Conservation (phyloP, 495 filamentous ascomycete genomes). For the Terfezia boudieri region DNA sequence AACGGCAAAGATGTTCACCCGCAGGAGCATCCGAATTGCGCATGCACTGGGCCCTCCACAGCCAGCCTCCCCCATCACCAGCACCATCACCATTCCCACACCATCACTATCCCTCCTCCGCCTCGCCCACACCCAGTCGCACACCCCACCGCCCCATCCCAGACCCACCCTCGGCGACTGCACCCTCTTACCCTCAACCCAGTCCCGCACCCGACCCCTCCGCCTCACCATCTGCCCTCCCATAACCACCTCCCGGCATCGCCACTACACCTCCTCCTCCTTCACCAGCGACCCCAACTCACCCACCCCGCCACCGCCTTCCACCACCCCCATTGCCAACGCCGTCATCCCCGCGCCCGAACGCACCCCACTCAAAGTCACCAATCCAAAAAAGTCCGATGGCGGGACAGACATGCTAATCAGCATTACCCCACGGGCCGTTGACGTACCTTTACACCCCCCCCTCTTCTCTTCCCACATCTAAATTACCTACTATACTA, state of each 20-base stretch:
- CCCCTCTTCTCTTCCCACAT: background rate
- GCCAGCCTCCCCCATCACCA: background rate
- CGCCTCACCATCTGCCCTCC: background rate
- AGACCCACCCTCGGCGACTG: background rate
- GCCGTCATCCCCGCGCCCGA: background rate
- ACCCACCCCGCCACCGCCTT: background rate
- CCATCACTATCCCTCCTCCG: background rate
- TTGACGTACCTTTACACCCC: slow-evolving; percentile 34
- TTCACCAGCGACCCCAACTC: background rate
- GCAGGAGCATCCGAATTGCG: too few species aligned
- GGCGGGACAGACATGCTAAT: slow-evolving; percentile 64
- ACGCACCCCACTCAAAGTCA: slow-evolving; percentile 15
- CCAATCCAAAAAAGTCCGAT: slow-evolving; percentile 48
- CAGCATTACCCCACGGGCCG: slow-evolving; percentile 58
- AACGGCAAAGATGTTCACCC: background rate
- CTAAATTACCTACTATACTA: background rate
- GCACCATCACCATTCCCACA: background rate
- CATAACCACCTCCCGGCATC: background rate
- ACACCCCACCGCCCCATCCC: background rate
- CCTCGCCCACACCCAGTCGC: background rate
- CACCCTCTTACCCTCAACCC: background rate
- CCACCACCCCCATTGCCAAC: background rate
- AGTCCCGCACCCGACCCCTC: background rate
- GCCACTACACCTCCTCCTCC: background rate
- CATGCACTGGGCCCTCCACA: too few species aligned